Conservation (phyloP, 108 stramenopile species). For the Fistulifera pelliculosa region DNA sequence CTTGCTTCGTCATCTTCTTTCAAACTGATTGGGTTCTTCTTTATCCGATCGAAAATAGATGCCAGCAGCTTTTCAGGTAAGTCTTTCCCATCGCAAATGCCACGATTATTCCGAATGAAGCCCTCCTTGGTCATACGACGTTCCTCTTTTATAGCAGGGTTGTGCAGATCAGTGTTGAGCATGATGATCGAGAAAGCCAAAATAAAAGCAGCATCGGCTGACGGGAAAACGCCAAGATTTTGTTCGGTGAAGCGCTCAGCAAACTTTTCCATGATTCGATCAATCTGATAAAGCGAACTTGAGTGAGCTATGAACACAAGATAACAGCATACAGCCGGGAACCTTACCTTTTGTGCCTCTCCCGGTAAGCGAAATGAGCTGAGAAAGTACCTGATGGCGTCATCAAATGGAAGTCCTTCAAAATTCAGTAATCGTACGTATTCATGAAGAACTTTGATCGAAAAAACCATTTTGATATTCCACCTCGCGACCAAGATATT, state of each 20-base stretch:
- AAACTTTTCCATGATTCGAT: slow-evolving; percentile 99
- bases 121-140: slow-evolving; percentile 92
- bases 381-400: slow-evolving; percentile 93
- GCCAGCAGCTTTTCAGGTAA: slow-evolving; percentile 82
- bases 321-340: not conserved
- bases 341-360: slow-evolving; percentile 91
- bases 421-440: slow-evolving; percentile 91
- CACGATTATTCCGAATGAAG: slow-evolving; percentile 93
- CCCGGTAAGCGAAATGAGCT: slow-evolving; percentile 95
- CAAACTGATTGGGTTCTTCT: slow-evolving; percentile 87
- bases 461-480: slow-evolving; percentile 87
- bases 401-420: slow-evolving; percentile 82
- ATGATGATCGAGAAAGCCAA: slow-evolving; percentile 98
- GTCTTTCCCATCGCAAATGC: slow-evolving; percentile 93
- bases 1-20: slow-evolving; percentile 92
- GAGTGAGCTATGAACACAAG: not conserved
- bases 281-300: slow-evolving; percentile 54
- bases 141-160: slow-evolving; percentile 92
- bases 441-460: slow-evolving; percentile 80
- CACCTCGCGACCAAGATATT: slow-evolving; percentile 90
- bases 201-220: slow-evolving; percentile 94
- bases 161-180: slow-evolving; percentile 98
- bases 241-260: slow-evolving; percentile 89
- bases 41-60: slow-evolving; percentile 91
- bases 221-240: slow-evolving; percentile 82